phyloP scores from a whole-genome alignment of 495 filamentous ascomycete species.

The Podospora conica region DNA sequence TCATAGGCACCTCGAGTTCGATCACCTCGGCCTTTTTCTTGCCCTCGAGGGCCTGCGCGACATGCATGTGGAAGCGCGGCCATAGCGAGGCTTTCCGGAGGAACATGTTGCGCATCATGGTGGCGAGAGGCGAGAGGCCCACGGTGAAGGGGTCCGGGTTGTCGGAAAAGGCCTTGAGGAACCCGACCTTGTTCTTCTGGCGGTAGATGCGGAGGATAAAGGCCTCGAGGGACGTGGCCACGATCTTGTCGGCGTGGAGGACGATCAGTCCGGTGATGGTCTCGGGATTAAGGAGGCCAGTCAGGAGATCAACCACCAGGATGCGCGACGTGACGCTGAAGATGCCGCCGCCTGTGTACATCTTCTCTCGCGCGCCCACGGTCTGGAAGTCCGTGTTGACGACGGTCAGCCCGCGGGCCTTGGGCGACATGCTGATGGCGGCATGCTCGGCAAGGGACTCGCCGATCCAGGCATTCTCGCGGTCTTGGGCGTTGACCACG shows the following conservation, averaged over 20 bases:
- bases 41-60: slow-evolving; percentile 85
- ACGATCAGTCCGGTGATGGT: slow-evolving; percentile 84
- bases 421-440: slow-evolving; percentile 66
- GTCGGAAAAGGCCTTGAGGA: slow-evolving; percentile 95
- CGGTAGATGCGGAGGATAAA: slow-evolving; percentile 93
- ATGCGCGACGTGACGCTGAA: slow-evolving; percentile 97
- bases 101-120: slow-evolving; percentile 90
- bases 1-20: slow-evolving; percentile 95
- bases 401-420: slow-evolving; percentile 76
- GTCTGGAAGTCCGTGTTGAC: slow-evolving; percentile 93
- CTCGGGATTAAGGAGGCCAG: slow-evolving; percentile 72
- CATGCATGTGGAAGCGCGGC: slow-evolving; percentile 90
- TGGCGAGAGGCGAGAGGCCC: slow-evolving; percentile 82
- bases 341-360: slow-evolving; percentile 84
- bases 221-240: slow-evolving; percentile 85
- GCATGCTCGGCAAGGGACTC: slow-evolving; percentile 92
- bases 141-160: slow-evolving; percentile 86
- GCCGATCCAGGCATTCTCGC: slow-evolving; percentile 91
- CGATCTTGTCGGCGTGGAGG: slow-evolving; percentile 80
- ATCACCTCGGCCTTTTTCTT: slow-evolving; percentile 92
- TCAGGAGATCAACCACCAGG: slow-evolving; percentile 85
- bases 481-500: slow-evolving; percentile 82
- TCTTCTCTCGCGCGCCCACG: slow-evolving; percentile 77
- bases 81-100: slow-evolving; percentile 82
- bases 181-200: slow-evolving; percentile 86